Conservation (phyloP, 1,139 yeast genomes). For the Pneumocystis murina region DNA sequence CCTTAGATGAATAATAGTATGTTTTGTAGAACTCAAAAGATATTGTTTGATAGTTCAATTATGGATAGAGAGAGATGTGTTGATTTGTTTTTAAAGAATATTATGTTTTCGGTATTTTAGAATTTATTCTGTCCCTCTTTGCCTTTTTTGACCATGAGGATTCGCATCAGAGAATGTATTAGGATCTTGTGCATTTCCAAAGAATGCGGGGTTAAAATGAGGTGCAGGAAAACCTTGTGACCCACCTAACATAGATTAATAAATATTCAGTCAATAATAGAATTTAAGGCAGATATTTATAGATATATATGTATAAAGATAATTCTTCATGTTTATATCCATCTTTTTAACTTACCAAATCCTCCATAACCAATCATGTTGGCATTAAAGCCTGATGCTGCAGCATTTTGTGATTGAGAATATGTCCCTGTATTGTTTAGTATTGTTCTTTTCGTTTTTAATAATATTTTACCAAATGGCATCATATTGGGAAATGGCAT, state of each 20-base stretch:
- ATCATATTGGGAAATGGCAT: constrained; percentile 3
- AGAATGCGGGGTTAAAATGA: constrained; percentile 14
- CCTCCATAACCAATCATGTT: constrained; percentile 13
- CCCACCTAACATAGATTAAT: constrained; percentile 4
- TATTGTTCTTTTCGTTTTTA: background rate
- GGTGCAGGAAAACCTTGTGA: constrained; percentile 14
- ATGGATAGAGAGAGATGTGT: background rate
- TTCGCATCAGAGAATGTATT: constrained; percentile 13
- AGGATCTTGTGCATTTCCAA: constrained; percentile 11
- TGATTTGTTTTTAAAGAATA: background rate
- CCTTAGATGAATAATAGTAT: background rate
- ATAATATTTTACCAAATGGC: constrained; percentile 6
- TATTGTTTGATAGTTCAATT: background rate
- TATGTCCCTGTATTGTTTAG: background rate
- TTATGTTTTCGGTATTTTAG: background rate
- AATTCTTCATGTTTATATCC: background rate
- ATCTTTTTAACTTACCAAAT: constrained; percentile 11
- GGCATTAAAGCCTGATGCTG: constrained; percentile 13
- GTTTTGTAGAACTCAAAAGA: background rate
- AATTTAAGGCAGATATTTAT: background rate
- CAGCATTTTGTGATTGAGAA: constrained; percentile 9
- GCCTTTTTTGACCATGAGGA: constrained; percentile 17
- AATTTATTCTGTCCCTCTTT: constrained; percentile 9
- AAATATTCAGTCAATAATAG: background rate
- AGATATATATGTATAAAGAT: constrained; percentile 2